Conservation (phyloP, 495 filamentous ascomycete species). For the Trypethelium eluteriae region DNA sequence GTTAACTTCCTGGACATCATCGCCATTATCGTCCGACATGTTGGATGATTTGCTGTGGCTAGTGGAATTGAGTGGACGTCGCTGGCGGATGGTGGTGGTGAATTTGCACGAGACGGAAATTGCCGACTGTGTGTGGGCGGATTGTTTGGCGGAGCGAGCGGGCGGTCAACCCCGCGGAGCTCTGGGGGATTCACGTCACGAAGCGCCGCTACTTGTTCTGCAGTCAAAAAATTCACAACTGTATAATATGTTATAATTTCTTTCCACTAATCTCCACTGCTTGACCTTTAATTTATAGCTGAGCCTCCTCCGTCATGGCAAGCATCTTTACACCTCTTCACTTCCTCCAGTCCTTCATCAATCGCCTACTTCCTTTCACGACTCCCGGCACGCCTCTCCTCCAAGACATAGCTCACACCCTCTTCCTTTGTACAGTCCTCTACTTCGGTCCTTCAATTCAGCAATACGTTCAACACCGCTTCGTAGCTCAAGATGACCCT, state of each 20-base stretch:
- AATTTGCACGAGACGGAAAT: constrained; percentile 5
- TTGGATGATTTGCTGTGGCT: background rate
- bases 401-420: constrained; percentile 36
- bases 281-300: background rate
- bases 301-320: constrained; percentile 14
- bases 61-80: background rate
- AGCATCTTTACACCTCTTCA: constrained; percentile 7
- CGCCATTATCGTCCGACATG: constrained; percentile 78
- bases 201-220: too few species aligned
- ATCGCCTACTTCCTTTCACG: constrained; percentile 36
- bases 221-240: too few species aligned
- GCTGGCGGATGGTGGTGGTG: background rate
- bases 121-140: constrained; percentile 9
- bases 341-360: constrained; percentile 18
- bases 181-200: background rate
- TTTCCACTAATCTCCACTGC: background rate
- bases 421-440: constrained; percentile 30
- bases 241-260: too few species aligned
- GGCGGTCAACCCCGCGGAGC: background rate
- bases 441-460: constrained; percentile 32
- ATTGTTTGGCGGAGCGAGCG: constrained; percentile 10
- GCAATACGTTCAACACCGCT: constrained; percentile 11
- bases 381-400: constrained; percentile 31
- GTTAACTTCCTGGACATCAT: constrained; percentile 77
- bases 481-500: background rate